Base-by-base conservation (phyloP, 345 rosid species). In the Pistacia vera region DNA sequence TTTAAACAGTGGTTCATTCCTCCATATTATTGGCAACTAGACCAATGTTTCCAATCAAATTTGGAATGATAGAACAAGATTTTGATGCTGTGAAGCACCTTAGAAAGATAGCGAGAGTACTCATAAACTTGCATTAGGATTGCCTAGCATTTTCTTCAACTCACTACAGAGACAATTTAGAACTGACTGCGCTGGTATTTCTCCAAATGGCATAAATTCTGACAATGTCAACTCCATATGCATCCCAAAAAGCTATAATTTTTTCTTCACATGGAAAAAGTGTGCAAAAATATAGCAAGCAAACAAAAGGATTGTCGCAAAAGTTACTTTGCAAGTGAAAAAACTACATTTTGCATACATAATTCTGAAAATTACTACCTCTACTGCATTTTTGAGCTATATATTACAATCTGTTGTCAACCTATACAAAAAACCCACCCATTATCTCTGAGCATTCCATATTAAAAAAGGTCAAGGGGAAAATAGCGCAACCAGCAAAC, bases 381-480 rank as follows among this genome's bases (percentile, higher is more conserved):
- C 22, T 22, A 22, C 22, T 35, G 79, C 80, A 70, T 52, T 75
- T 67, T 67, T 57, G 75, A 75, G 74, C 83, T 75, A 82, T 77
- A 81, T 78, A 48, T 78, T 79, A 81, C 88, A 86, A 80, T 72
- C 87, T 84, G 87, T 81, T 78, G 73, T 86, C 78, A 68, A 83
- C 87, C 91, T 88, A 87, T 89, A 87, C 91, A 83, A 88, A 38
- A 82, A 78, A 81, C 75, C 78, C 79, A 77, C 79, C 81, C 73
- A 76, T 74, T 77, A 77, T 81, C 81, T 83, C 82, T 80, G 77
- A 63, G 82, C 73, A 66, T 70, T 72, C 77, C 68, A 78, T 72
- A 83, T 83, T 85, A 51, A 63, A 70, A 82, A 78, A 77, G 22
- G 64, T 73, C 68, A 71, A 66, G 59, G 61, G 77, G 70, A 54